phyloP scores from a whole-genome alignment of 306 rosid genomes.

The Cicer bijugum region DNA sequence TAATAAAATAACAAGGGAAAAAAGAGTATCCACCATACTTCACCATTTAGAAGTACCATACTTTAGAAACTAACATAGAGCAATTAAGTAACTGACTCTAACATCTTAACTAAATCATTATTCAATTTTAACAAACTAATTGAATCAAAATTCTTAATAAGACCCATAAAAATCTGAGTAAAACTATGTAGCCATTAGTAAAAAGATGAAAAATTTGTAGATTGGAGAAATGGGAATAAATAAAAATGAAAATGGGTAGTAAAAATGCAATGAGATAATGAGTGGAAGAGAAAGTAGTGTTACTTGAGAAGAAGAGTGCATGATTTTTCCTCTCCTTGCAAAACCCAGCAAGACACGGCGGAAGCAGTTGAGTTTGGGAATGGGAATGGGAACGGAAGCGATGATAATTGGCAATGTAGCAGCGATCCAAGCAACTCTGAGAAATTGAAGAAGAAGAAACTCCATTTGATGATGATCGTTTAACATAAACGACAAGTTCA shows the following conservation, averaged over 20 bases:
- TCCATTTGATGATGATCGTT: conserved; percentile 49
- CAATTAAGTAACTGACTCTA: too few species aligned
- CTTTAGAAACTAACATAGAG: too few species aligned
- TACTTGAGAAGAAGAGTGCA: conserved; percentile 57
- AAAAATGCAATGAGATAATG: neutral
- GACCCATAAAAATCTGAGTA: neutral
- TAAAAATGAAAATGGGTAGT: conserved; percentile 13
- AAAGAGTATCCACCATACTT: too few species aligned
- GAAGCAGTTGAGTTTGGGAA: conserved; percentile 49
- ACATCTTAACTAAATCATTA: too few species aligned
- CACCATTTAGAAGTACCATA: too few species aligned
- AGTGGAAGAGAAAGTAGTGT: conserved; percentile 24
- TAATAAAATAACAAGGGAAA: too few species aligned
- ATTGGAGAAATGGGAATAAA: neutral
- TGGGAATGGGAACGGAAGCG: conserved; percentile 54
- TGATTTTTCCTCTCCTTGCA: conserved; percentile 73
- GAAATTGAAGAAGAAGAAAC: conserved; percentile 53
- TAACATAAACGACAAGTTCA: neutral
- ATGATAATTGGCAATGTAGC: conserved; percentile 65
- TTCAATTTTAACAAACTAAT: too few species aligned
- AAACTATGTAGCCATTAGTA: neutral
- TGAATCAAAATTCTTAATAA: too few species aligned
- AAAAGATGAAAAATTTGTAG: conserved; percentile 18
- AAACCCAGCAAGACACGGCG: conserved; percentile 52
- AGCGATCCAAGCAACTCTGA: conserved; percentile 74